These are phyloP conservation scores for Saposhnikovia divaricata DNA, from an alignment of 129 eudicot genomes.

Conservation along the genomic window DNA sequence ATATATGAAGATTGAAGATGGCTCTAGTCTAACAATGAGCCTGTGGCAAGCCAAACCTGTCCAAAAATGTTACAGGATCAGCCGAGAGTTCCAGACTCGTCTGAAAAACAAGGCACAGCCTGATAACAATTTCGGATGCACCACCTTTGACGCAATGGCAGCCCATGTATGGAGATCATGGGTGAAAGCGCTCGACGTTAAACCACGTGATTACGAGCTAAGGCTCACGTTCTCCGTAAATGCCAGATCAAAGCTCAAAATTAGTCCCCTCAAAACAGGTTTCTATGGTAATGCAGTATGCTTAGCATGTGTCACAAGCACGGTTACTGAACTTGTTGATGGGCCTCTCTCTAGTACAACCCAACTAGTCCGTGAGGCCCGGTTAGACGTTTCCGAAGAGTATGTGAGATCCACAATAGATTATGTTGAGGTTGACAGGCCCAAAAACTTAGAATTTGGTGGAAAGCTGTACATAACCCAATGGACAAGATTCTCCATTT, in stretches of 20 bases:
- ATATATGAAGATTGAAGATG: conserved; percentile 58
- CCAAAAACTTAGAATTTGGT: conserved; percentile 70
- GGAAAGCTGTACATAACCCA: conserved; percentile 82
- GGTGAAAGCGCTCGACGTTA: conserved; percentile 69
- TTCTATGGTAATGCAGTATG: conserved; percentile 87
- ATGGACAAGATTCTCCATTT: conserved; percentile 84
- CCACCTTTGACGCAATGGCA: conserved; percentile 79
- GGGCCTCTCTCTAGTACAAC: conserved; percentile 22
- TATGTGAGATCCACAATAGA: conserved; percentile 75
- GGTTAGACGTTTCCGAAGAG: conserved; percentile 57
- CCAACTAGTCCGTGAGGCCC: conserved; percentile 55
- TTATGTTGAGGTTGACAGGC: conserved; percentile 55
- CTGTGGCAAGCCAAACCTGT: conserved; percentile 65
- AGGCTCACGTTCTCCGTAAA: conserved; percentile 79
- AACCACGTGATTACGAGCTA: conserved; percentile 57
- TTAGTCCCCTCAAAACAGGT: conserved; percentile 51
- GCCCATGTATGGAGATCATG: conserved; percentile 90
- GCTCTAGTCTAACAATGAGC: conserved; percentile 55
- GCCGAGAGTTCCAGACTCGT: conserved; percentile 47
- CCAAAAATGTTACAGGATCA: conserved; percentile 66
- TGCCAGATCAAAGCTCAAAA: conserved; percentile 41
- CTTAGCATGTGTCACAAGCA: conserved; percentile 72
- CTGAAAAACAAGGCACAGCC: conserved; percentile 41
- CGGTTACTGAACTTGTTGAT: conserved; percentile 34
- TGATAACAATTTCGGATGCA: conserved; percentile 35